Evolutionary conservation across 2,329 filamentous ascomycete genomes (phyloP), one percentile per base, ranked within the genome.

Genomic region (Corynespora cassiicola): DNA sequence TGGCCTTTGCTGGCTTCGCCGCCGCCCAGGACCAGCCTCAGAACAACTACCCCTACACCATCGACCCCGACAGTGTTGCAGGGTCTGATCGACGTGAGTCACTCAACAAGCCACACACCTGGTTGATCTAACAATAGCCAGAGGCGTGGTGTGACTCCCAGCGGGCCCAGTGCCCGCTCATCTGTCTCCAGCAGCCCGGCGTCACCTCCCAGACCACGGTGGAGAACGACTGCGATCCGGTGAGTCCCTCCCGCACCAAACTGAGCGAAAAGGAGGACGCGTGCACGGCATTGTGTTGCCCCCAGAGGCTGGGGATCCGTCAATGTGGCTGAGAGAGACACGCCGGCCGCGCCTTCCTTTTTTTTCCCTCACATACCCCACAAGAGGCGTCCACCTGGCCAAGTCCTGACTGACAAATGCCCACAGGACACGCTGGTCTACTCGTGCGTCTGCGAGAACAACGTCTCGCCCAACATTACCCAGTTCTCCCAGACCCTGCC

Each of bases 401-500:
- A 36, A 45, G 32, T 14, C 14, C 12, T 19, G 12, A 6, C 38
- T 42, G 39, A 42, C 31, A 7, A 15, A 33, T 7, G 5, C 10
- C 4, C 26, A 19, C 31, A 61, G 56, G 50, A 76, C 34, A 72
- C 75, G 14, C 77, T 92, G 32, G 76, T 72, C n/a, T 92, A 86
- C 70, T 75, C 77, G 48, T 94, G 88, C 67, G 74, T 89, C 54
- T 94, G 88, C 74, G 76, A 77, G 47, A 77, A 86, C 55, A 79
- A 81, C 63, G 65, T 77, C 46, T 71, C 78, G 35, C 88, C 88
- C 52, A 90, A 91, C 70, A 71, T 88, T 31, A 82, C 85, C 58
- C 79, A 91, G 69, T 94, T 86, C 78, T 85, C 84, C 14, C 77
- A 89, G 54, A 91, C 88, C 1, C 75, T 94, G 17, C 88, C 88